These are phyloP conservation scores for Chalciporus piperatus DNA, from an alignment of 768 basidiomycete genomes.

Conservation along the genomic window DNA sequence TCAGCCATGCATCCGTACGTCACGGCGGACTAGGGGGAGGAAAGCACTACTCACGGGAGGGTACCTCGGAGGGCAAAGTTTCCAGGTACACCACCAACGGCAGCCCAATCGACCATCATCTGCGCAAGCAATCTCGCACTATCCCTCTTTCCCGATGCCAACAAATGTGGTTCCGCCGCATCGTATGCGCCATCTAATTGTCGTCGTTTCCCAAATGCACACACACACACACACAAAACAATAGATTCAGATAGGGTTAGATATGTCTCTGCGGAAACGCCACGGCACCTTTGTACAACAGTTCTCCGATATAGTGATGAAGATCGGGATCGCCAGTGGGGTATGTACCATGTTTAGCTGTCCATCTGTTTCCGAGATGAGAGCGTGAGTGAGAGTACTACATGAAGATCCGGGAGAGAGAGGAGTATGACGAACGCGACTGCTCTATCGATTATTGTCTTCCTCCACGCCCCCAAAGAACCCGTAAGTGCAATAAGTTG, in stretches of 20 bases:
- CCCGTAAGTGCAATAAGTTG: constrained; percentile 90
- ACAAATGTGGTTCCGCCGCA: constrained; percentile 75
- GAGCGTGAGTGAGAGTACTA: constrained; percentile 14
- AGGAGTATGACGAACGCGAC: constrained; percentile 59
- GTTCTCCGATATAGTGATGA: constrained; percentile 87
- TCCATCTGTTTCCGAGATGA: constrained; percentile 61
- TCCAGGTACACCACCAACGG: constrained; percentile 50
- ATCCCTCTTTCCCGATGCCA: constrained; percentile 85
- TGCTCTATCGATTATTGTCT: constrained; percentile 81
- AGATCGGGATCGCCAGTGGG: constrained; percentile 87
- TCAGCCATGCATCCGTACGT: not conserved
- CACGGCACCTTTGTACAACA: constrained; percentile 74
- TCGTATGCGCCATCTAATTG: constrained; percentile 71
- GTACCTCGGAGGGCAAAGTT: constrained; percentile 82
- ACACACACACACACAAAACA: not conserved
- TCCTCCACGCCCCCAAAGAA: constrained; percentile 79
- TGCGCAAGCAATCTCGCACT: constrained; percentile 84
- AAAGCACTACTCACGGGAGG: constrained; percentile 59
- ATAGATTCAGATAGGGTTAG: constrained; percentile 2
- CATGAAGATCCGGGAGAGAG: constrained; percentile 5
- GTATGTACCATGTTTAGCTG: constrained; percentile 69
- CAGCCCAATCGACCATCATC: constrained; percentile 83
- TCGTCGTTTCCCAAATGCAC: not conserved
- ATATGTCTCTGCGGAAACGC: not conserved
- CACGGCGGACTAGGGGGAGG: not conserved